Conservation (phyloP, 192 early-diverging fungal species). For the Gigaspora rosea region DNA sequence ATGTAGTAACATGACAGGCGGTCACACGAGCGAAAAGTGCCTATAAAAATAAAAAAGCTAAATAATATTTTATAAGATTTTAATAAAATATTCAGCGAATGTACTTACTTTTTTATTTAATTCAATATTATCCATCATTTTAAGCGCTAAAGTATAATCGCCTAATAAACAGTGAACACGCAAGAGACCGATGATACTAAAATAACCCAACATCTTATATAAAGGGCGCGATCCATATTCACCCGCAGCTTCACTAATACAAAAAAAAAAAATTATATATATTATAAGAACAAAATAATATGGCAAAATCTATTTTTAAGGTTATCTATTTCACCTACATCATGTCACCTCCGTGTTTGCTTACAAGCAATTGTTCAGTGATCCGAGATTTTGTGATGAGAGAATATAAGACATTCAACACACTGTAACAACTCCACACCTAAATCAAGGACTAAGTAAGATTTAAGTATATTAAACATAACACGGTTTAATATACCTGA, state of each 20-base stretch:
- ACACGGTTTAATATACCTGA: slow-evolving; percentile 38
- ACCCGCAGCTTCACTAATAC: slow-evolving; percentile 76
- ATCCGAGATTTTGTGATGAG: slow-evolving; percentile 95
- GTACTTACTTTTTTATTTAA: slow-evolving; percentile 75
- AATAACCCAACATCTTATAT: slow-evolving; percentile 98
- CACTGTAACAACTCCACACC: slow-evolving; percentile 95
- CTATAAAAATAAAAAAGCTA: slow-evolving; percentile 34
- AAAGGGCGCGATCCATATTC: slow-evolving; percentile 86
- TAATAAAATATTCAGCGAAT: background rate
- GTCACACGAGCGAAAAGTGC: slow-evolving; percentile 93
- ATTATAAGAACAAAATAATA: background rate
- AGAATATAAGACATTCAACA: slow-evolving; percentile 94
- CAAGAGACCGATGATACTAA: slow-evolving; percentile 87
- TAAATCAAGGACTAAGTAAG: background rate
- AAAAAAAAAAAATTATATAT: background rate
- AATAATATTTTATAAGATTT: background rate
- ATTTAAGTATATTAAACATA: background rate
- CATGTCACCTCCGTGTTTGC: slow-evolving; percentile 88
- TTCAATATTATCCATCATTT: slow-evolving; percentile 96
- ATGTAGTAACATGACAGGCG: slow-evolving; percentile 96
- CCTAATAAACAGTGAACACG: slow-evolving; percentile 95
- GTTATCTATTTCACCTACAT: slow-evolving; percentile 37
- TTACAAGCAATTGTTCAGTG: slow-evolving; percentile 88
- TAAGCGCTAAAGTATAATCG: slow-evolving; percentile 93
- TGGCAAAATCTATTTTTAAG: background rate